Evolutionary conservation across 345 rosid species (phyloP).

Genomic region (Acer campestre): DNA sequence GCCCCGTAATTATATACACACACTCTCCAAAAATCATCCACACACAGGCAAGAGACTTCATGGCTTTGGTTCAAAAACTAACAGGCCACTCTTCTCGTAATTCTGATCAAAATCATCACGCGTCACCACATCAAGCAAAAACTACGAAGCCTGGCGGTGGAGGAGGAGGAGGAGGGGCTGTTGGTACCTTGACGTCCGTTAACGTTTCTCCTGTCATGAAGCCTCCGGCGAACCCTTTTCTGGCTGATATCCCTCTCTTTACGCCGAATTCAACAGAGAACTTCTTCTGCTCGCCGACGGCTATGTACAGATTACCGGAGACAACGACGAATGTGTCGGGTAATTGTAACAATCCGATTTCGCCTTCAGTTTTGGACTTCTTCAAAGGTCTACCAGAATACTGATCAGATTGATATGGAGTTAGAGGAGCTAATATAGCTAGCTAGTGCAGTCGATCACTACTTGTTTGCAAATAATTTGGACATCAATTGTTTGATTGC

Average conservation of each 20-base stretch:
- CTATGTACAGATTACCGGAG: constrained; percentile 27
- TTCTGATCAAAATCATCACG: constrained; percentile 2
- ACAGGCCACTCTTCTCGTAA: constrained; percentile 50
- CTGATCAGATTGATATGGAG: not conserved
- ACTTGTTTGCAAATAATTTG: constrained; percentile 4
- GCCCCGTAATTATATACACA: constrained; percentile 65
- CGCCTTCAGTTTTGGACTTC: constrained; percentile 41
- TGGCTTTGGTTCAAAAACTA: constrained; percentile 79
- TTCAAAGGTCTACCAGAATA: constrained; percentile 36
- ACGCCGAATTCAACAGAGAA: constrained; percentile 29
- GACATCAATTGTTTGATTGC: not conserved
- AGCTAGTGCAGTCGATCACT: not conserved
- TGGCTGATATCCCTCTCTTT: constrained; percentile 43
- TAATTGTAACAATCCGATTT: constrained; percentile 4
- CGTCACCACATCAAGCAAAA: not conserved
- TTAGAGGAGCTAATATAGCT: not conserved
- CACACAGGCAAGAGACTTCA: constrained; percentile 74
- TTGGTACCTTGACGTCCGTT: not conserved
- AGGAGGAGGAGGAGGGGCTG: not conserved
- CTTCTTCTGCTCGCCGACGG: constrained; percentile 39
- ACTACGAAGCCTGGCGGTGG: not conserved
- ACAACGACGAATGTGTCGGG: not conserved
- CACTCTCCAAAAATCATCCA: constrained; percentile 78
- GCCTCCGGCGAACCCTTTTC: constrained; percentile 17
- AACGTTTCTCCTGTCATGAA: constrained; percentile 16